Evolutionary conservation across 441 rosid species (phyloP).

Genomic region (Rhodomyrtus psidioides): DNA sequence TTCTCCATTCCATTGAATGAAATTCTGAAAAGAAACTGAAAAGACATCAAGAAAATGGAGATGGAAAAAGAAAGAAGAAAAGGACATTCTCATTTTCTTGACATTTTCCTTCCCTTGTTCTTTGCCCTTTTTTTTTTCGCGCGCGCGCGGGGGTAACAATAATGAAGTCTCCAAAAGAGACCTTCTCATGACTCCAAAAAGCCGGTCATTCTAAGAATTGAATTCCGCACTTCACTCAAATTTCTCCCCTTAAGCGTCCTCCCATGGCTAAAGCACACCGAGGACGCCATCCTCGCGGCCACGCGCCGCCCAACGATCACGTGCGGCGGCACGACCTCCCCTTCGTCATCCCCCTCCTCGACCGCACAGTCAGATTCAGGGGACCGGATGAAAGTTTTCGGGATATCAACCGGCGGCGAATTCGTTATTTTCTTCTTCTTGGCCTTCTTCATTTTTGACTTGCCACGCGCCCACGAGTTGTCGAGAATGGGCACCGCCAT

Average conservation of each 20-base stretch:
- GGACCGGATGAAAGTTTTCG: slow-evolving; percentile 14
- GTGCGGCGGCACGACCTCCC: slow-evolving; percentile 61
- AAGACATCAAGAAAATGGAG: not conserved
- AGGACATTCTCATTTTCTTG: not conserved
- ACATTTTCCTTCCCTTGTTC: not conserved
- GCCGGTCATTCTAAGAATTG: slow-evolving; percentile 77
- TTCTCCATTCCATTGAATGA: not conserved
- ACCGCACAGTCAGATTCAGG: not conserved
- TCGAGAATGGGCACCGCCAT: not conserved
- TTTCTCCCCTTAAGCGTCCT: slow-evolving; percentile 79
- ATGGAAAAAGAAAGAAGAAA: not conserved
- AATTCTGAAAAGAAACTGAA: not conserved
- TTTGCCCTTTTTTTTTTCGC: not conserved
- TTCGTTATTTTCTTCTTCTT: slow-evolving; percentile 4
- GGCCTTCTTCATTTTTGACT: not conserved
- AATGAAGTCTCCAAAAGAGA: not conserved
- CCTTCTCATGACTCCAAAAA: slow-evolving; percentile 52
- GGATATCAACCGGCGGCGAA: slow-evolving; percentile 44
- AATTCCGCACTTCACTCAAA: slow-evolving; percentile 66
- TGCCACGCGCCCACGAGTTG: not conserved
- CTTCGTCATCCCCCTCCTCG: slow-evolving; percentile 17
- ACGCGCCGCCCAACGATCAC: slow-evolving; percentile 40
- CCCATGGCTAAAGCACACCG: slow-evolving; percentile 70
- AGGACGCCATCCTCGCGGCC: slow-evolving; percentile 59
- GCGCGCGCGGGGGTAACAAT: not conserved